Base-by-base conservation (phyloP, 1,284 basidiomycete species). In the Leccinum variabile region DNA sequence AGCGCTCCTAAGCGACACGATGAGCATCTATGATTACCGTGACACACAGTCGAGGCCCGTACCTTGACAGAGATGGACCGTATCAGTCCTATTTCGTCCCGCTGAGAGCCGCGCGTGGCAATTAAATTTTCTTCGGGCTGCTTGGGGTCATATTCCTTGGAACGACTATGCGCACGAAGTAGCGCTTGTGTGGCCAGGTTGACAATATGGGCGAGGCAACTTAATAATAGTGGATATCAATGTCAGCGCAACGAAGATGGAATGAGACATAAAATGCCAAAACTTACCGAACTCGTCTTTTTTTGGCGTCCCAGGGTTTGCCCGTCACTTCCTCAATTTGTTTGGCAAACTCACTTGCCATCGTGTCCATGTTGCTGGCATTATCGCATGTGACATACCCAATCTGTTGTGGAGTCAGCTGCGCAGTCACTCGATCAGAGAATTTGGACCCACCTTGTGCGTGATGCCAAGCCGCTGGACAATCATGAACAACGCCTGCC, bases 321-420 rank as follows among this genome's bases (percentile, higher is more conserved):
- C 55, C 54, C 2, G 32, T 59, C 5, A 8, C 13, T 1, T 9
- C 2, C 22, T 59, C 37, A 22, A 59, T 41, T 10, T 33, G 37
- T 11, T 16, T 25, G 1, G 54, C 37, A 56, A 56, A 56, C 25
- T 56, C 37, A 2, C 5, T 41, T 1, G 3, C 5, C 52, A 59
- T 56, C 3, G 14, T 56, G 9, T 59, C 37, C 37, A 59, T 59
- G 3, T 59, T 59, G 8, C 25, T 56, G 0, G 54, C 37, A 13
- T 59, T 59, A 5, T 56, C 10, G 1, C 55, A 56, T 6, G 37
- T 56, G 7, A 56, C 25, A 7, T 56, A 39, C 5, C 55, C 39
- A 2, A 56, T 44, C 55, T 56, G 22, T n/a, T 73, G 22, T 65
- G 56, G 33, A 35, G 33, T 35, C 33, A 35, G 33, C 10, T 35